Evolutionary conservation across 441 rosid genomes (phyloP), one percentile per base, ranked within the genome.

Genomic region (Populus tomentosa): DNA sequence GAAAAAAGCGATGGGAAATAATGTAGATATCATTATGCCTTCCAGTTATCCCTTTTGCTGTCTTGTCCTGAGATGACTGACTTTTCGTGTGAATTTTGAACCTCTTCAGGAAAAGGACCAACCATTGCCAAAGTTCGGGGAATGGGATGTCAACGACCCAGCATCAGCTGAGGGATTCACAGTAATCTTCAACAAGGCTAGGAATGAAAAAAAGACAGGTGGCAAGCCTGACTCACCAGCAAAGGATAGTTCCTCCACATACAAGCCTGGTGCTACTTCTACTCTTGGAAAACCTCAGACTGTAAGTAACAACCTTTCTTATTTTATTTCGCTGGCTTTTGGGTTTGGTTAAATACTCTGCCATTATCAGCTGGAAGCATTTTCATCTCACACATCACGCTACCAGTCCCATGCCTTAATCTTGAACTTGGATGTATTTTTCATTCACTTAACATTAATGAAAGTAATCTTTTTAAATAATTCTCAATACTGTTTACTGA

Each of bases 131-230:
- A 92, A 92, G 86, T 94, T 94, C 73, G 98, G 98, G 14, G 98
- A 94, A 80, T 94, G 98, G 97, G 96, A 94, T 87, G 96, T 91
- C 24, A 94, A 92, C 73, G 90, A 92, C 79, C 97, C 97, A 10
- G 84, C 97, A 66, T 90, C 98, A 24, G 98, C 97, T 33, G 98
- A 94, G 85, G 98, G 97, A 71, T 94, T 90, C 81, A 91, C 98
- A 14, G 91, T 92, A 65, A 90, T 94, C 82, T 94, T 94, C 89
- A 91, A 91, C 88, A 92, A 92, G 86, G 98, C 98, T 83, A 89
- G 98, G 79, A 86, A 92, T 82, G 97, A 94, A 87, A 94, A 92
- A 80, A 94, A 89, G 80, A 89, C 89, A 0, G 98, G 94, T 69
- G 91, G 87, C 62, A 89, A 85, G 66, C 82, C 83, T 14, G 90